Base-by-base conservation (phyloP, 164 flowering plant genomes). In the Magnolia kwangsiensis region DNA sequence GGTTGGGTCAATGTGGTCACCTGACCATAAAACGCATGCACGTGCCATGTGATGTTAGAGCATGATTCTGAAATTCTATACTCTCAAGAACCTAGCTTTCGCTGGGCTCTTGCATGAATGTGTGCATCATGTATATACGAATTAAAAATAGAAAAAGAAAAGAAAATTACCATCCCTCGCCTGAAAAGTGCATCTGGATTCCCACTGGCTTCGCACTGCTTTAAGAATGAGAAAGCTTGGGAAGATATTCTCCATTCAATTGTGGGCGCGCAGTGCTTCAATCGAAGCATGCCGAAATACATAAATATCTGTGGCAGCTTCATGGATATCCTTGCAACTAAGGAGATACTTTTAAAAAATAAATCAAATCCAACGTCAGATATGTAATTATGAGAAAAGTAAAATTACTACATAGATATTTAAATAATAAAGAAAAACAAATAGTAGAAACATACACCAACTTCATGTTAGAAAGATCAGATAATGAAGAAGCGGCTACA, bases 161-260 rank as follows among this genome's bases (percentile, higher is more conserved):
- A 63, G 18, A 7, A 67, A 27, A 24, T 67, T 49, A 75, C 72
- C 77, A 67, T 75, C 23, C 72, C 77, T 51, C 8, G 66, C 4
- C 63, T 67, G 31, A 50, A 75, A 69, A 75, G 37, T n/a, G 65
- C 66, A 51, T 75, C 72, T 24, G 77, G 72, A 75, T 75, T 75
- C 16, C 58, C 71, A 24, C 45, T 31, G 8, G 69, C 50, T 67
- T 67, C 50, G 6, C 72, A 75, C 6, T 61, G 63, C 11, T 51
- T 67, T 23, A 75, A 18, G 50, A 75, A 67, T 2, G 49, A 23
- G 8, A 64, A 18, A 14, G 31, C 13, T 3, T 50, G 10, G 1
- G 21, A 5, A 7, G 63, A 16, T 10, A 37, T 11, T 1, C 4
- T 20, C 77, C 77, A 75, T 23, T 24, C 51, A 29, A 67, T 18